Conservation (phyloP, 192 early-diverging fungal species). For the Dimargaris xerosporica region DNA sequence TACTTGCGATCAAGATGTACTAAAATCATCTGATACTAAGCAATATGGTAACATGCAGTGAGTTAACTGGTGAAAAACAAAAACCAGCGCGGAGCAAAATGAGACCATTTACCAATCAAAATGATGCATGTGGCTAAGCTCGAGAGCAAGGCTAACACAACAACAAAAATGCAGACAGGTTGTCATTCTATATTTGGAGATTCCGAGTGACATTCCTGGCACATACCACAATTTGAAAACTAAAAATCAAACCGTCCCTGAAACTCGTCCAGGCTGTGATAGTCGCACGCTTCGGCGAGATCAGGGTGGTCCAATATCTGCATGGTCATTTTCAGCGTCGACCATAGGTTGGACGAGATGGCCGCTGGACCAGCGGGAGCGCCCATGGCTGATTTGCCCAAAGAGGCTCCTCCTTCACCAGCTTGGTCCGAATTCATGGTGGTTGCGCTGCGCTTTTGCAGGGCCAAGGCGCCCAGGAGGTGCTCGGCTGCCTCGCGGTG, state of each 20-base stretch:
- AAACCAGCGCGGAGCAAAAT: too few species aligned
- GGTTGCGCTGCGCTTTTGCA: constrained; percentile 48
- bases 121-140: too few species aligned
- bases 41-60: too few species aligned
- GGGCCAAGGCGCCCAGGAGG: constrained; percentile 67
- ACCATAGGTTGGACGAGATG: constrained; percentile 70
- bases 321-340: constrained; percentile 59
- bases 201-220: too few species aligned
- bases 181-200: too few species aligned
- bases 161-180: too few species aligned
- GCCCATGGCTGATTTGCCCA: not conserved
- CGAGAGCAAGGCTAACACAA: too few species aligned
- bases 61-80: too few species aligned
- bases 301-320: constrained; percentile 65
- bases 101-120: too few species aligned
- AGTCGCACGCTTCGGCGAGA: constrained; percentile 64
- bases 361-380: constrained; percentile 24
- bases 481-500: constrained; percentile 87
- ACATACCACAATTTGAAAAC: not conserved
- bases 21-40: too few species aligned
- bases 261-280: constrained; percentile 65
- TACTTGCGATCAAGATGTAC: too few species aligned
- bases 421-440: too few species aligned
- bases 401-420: constrained; percentile 12
- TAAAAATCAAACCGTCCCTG: constrained; percentile 76